phyloP scores from a whole-genome alignment of 805 yeast species.

The Yarrowia sp. region DNA sequence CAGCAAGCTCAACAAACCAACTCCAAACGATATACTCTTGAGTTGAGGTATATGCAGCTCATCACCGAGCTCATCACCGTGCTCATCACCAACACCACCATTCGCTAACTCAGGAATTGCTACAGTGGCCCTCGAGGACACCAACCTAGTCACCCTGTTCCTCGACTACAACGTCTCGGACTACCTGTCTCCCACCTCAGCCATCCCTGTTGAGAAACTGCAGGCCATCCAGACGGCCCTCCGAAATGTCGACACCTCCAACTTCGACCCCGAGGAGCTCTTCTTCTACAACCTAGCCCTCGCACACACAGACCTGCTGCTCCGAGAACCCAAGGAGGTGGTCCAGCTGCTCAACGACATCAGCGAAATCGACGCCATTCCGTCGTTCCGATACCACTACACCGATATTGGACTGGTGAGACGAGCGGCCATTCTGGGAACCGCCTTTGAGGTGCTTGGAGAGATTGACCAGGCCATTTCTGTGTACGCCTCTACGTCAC shows the following conservation, averaged over 20 bases:
- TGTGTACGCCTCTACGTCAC: conserved; percentile 39
- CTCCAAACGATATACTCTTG: not conserved
- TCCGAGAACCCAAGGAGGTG: conserved; percentile 41
- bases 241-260: conserved; percentile 3
- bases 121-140: conserved; percentile 26
- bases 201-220: conserved; percentile 13
- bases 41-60: too few relatives aligned
- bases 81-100: too few relatives aligned
- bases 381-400: conserved; percentile 39
- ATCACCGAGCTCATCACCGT: too few relatives aligned
- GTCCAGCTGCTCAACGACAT: conserved; percentile 39
- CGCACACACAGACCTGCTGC: conserved; percentile 43
- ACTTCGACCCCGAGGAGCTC: conserved; percentile 38
- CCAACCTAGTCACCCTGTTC: conserved; percentile 30
- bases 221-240: conserved; percentile 17
- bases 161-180: conserved; percentile 30
- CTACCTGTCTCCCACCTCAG: conserved; percentile 28
- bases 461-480: conserved; percentile 42
- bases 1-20: not conserved
- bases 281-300: conserved; percentile 40
- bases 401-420: conserved; percentile 42
- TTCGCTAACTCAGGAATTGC: conserved; percentile 27
- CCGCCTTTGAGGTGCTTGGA: conserved; percentile 43
- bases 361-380: conserved; percentile 37
- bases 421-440: conserved; percentile 44